phyloP scores from a whole-genome alignment of 176 grass and related monocot species.

The Eleusine coracana region DNA sequence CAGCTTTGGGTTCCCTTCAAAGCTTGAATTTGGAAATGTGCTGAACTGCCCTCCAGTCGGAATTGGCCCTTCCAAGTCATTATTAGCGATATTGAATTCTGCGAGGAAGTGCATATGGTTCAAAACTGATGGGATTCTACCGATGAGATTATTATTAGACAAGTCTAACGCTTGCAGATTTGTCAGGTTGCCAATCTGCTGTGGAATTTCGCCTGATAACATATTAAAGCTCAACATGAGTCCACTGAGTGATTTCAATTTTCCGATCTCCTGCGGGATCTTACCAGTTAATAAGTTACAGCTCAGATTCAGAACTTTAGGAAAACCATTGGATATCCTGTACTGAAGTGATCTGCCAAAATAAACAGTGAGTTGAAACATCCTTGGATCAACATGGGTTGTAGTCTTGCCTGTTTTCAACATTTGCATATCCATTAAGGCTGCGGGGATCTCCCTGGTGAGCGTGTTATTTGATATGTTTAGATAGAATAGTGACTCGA shows the following conservation, averaged over 20 bases:
- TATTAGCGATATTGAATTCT: not conserved
- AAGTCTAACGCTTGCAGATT: not conserved
- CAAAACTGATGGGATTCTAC: not conserved
- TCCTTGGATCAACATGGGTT: not conserved
- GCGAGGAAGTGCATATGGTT: not conserved
- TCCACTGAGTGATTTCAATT: not conserved
- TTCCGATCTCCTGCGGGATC: not conserved
- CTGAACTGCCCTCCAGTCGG: not conserved
- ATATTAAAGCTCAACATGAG: not conserved
- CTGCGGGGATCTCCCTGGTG: too few relatives aligned
- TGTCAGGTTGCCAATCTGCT: not conserved
- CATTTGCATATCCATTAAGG: too few relatives aligned
- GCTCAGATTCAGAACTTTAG: too few relatives aligned
- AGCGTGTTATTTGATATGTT: too few relatives aligned
- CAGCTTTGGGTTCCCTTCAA: not conserved
- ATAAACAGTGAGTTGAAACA: conserved; percentile 22
- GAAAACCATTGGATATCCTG: too few relatives aligned
- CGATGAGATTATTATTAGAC: not conserved
- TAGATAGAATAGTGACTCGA: too few relatives aligned
- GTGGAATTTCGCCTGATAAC: not conserved
- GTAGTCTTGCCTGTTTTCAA: too few relatives aligned
- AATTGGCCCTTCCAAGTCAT: not conserved
- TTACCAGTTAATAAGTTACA: too few relatives aligned
- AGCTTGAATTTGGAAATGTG: not conserved
- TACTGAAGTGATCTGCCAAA: too few relatives aligned